Evolutionary conservation across 768 basidiomycete species (phyloP).

Genomic region (Pseudohyphozyma bogoriensis): DNA sequence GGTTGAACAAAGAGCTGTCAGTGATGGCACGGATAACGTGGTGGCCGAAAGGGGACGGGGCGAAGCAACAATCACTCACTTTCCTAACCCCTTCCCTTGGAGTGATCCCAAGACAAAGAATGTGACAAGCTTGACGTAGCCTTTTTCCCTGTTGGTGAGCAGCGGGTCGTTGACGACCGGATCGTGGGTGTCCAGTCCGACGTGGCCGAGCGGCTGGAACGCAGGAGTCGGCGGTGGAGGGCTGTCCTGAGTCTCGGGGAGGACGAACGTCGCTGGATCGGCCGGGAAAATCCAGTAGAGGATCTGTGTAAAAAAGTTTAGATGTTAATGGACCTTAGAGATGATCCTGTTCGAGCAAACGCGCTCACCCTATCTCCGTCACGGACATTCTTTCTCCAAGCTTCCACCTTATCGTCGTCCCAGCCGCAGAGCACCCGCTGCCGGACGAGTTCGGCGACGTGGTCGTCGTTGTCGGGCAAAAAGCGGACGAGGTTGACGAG

Average conservation of each 20-base stretch:
- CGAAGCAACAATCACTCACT: conserved; percentile 1
- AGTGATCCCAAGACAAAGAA: conserved; percentile 13
- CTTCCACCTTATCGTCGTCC: conserved; percentile 1
- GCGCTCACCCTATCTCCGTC: not conserved
- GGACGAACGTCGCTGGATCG: not conserved
- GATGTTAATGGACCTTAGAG: not conserved
- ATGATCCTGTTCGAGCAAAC: not conserved
- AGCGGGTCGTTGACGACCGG: no score
- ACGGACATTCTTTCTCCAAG: conserved; percentile 3
- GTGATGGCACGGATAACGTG: no score
- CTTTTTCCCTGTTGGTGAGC: not conserved
- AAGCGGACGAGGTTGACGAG: conserved; percentile 1
- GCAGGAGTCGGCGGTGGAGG: conserved; percentile 7
- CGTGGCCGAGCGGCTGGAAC: conserved; percentile 17
- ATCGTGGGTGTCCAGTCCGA: not conserved
- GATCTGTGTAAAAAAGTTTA: not conserved
- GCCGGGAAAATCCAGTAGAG: conserved; percentile 21
- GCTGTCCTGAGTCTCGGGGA: conserved; percentile 1
- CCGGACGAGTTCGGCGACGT: conserved; percentile 8
- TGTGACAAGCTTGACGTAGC: conserved; percentile 4
- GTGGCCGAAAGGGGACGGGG: no score
- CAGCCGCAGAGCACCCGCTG: conserved; percentile 23
- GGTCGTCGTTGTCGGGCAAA: not conserved
- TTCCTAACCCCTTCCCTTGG: conserved; percentile 13
- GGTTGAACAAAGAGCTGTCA: no score